Conservation (phyloP, 257 asterid species). For the Dorcoceras hygrometricum region DNA sequence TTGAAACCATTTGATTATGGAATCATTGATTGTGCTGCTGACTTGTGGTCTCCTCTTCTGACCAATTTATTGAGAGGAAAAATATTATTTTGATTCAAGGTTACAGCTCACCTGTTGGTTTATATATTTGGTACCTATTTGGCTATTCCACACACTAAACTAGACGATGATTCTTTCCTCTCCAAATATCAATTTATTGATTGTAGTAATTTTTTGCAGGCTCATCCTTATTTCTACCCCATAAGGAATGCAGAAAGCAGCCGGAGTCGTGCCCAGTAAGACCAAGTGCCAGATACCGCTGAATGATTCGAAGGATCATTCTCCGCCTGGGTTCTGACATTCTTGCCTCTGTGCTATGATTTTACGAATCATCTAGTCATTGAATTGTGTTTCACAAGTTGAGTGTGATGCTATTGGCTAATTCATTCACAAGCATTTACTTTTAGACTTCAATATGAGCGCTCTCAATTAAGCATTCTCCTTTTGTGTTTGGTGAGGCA, state of each 20-base stretch:
- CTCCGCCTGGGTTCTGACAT: conserved; percentile 6
- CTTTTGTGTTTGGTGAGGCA: not conserved
- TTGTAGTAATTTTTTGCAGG: conserved; percentile 47
- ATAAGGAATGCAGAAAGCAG: conserved; percentile 80
- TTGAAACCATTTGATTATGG: not conserved
- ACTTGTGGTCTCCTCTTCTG: not conserved
- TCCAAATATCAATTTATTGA: not conserved
- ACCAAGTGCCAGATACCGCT: conserved; percentile 19
- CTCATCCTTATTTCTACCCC: conserved; percentile 84
- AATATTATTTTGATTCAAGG: too few relatives aligned
- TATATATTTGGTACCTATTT: not conserved
- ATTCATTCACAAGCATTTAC: not conserved
- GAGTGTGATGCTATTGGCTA: not conserved
- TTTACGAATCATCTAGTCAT: conserved; percentile 16
- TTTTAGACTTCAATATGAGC: not conserved
- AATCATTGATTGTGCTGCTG: not conserved
- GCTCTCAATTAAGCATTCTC: not conserved
- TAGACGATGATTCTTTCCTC: not conserved
- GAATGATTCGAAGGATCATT: too few relatives aligned
- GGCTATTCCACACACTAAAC: not conserved
- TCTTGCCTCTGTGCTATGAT: conserved; percentile 22
- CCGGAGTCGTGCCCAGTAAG: conserved; percentile 61
- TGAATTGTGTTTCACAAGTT: conserved; percentile 22
- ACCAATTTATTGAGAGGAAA: not conserved
- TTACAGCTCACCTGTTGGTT: not conserved